Evolutionary conservation across 2,329 filamentous ascomycete genomes (phyloP), one percentile per base, ranked within the genome.

Genomic region (Pseudogymnoascus sp.): DNA sequence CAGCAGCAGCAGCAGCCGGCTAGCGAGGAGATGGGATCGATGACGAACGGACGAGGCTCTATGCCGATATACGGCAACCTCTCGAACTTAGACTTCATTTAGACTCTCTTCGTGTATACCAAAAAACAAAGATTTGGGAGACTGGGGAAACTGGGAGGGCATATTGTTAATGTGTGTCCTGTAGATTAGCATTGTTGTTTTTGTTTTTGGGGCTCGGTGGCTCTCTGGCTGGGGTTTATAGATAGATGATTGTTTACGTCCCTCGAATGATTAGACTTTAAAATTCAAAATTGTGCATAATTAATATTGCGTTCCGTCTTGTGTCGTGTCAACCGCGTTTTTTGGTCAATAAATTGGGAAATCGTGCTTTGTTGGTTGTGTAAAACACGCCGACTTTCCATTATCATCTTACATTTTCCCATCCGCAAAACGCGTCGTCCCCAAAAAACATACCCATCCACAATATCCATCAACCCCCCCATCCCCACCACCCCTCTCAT

Each of bases 1-100:
- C 70, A 71, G 31, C 63, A 69, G 61, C 68, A 69, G 59, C 48
- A 55, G 48, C 48, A 55, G 29, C 48, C 48, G 2, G 58, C 58
- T 8, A 59, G 66, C 65, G 66, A 65, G 58, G 63, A 64, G 62
- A 66, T 69, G 61, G 63, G 67, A 63, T 66, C 63, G 29, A 62
- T 67, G 58, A 61, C 68, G 59, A 69, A 67, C 61, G 66, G 66
- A 38, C 64, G 68, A 63, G 48, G 38, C 27, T 29, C 62, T 36
- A 82, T 86, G 80, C 81, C 81, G 65, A 84, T 85, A 79, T 44
- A 44, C 21, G 58, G 35, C n/a, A 55, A 61, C 63, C 58, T 39
- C 42, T 38, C 38, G 10, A 55, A 12, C 27, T 60, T 62, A 27
- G 33, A 35, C 61, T 59, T 31, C 58, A 55, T 55, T 55, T 55